Percentiles rank a stretch among this genome's conserved stretches.
Conservation (phyloP, 2,329 filamentous ascomycete species). For the Hypoxylon sp. region DNA sequence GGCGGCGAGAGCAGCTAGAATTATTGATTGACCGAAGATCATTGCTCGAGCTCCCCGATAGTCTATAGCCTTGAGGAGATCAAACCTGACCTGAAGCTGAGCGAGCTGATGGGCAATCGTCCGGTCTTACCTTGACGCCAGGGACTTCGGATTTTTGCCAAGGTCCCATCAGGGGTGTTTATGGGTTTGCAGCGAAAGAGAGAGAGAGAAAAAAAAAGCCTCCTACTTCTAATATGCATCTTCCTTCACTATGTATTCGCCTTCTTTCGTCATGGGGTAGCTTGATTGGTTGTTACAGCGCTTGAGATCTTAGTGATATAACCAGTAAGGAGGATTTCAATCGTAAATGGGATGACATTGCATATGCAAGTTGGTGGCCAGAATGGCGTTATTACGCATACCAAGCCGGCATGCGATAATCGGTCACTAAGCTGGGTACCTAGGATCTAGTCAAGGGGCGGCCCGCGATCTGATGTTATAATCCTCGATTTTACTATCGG, state of each 20-base stretch:
- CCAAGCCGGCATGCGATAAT: slow-evolving; percentile 21
- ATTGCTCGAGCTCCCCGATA: slow-evolving; percentile 17
- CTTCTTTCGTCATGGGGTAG: slow-evolving; percentile 10
- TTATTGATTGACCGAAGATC: slow-evolving; percentile 26
- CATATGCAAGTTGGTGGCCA: slow-evolving; percentile 17
- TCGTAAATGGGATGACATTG: slow-evolving; percentile 15
- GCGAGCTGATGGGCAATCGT: slow-evolving; percentile 19
- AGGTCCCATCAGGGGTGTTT: slow-evolving; percentile 21
- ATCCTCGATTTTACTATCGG: slow-evolving; percentile 27
- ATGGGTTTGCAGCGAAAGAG: slow-evolving; percentile 25
- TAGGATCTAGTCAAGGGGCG: slow-evolving; percentile 43
- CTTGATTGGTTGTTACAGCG: slow-evolving; percentile 13
- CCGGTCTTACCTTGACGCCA: slow-evolving; percentile 30
- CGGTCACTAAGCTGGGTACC: slow-evolving; percentile 25
- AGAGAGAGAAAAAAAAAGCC: slow-evolving; percentile 1
- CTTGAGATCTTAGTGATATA: slow-evolving; percentile 8
- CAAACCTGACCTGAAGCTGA: slow-evolving; percentile 43
- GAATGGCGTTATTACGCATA: slow-evolving; percentile 7
- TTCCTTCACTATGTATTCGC: slow-evolving; percentile 6
- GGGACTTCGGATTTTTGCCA: slow-evolving; percentile 29
- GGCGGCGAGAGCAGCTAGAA: slow-evolving; percentile 21
- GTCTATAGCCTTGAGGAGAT: slow-evolving; percentile 36
- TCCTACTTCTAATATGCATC: slow-evolving; percentile 11
- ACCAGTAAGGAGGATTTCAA: slow-evolving; percentile 7
- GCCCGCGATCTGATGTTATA: slow-evolving; percentile 40